Conservation (phyloP, 306 rosid genomes). For the Glycine tomentella region DNA sequence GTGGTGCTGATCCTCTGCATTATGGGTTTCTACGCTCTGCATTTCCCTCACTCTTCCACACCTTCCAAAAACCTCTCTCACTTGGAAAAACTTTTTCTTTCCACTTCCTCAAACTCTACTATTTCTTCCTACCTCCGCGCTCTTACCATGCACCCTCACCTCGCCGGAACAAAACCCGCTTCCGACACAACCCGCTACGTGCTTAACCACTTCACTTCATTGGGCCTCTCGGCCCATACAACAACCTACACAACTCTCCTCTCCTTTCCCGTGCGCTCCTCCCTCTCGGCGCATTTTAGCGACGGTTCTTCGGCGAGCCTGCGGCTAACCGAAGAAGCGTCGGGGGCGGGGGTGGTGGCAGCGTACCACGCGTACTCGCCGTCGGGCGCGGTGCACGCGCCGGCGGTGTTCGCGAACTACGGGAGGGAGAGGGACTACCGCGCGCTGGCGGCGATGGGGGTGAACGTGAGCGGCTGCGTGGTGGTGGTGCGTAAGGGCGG, state of each 20-base stretch:
- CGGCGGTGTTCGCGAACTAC: constrained; percentile 74
- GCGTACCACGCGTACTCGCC: constrained; percentile 97
- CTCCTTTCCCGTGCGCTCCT: constrained; percentile 75
- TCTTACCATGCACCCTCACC: constrained; percentile 88
- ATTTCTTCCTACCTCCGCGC: constrained; percentile 73
- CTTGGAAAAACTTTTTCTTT: constrained; percentile 63
- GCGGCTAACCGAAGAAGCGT: constrained; percentile 55
- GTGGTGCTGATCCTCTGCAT: constrained; percentile 58
- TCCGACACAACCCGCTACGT: constrained; percentile 55
- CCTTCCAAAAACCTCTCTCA: constrained; percentile 40
- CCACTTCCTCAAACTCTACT: constrained; percentile 70
- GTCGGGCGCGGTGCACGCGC: constrained; percentile 68
- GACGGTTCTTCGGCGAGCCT: constrained; percentile 52
- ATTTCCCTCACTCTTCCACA: constrained; percentile 52
- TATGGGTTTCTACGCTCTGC: constrained; percentile 64
- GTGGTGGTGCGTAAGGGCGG: constrained; percentile 73
- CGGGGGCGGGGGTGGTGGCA: constrained; percentile 49
- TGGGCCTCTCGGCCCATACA: constrained; percentile 60
- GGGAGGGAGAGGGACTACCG: constrained; percentile 76
- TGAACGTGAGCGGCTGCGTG: constrained; percentile 74
- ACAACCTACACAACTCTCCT: constrained; percentile 64
- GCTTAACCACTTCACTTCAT: constrained; percentile 57
- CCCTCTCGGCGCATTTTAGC: constrained; percentile 62
- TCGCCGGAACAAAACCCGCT: constrained; percentile 82
- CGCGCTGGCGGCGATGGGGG: constrained; percentile 55